Percentiles rank a stretch among this genome's conserved stretches.
Evolutionary conservation across 805 yeast species (phyloP).

Genomic region (Dipodascus geniculatus): DNA sequence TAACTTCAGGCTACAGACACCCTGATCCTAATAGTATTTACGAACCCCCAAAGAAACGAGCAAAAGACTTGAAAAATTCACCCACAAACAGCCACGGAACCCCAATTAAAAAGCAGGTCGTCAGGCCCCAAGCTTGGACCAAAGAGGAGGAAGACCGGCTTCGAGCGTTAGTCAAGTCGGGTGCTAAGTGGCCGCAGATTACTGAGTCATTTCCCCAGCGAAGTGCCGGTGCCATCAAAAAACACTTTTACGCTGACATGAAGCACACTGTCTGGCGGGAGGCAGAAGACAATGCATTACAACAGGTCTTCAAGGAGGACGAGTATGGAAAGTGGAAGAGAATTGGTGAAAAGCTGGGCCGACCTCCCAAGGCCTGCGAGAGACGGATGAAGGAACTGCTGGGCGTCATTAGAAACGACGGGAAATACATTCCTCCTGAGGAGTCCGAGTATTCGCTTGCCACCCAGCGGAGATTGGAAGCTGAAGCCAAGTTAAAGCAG

Average conservation of each 20-base stretch:
- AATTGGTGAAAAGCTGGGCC: slow-evolving; percentile 18
- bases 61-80: neutral
- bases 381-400: slow-evolving; percentile 8
- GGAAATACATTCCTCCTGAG: neutral
- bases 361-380: slow-evolving; percentile 19
- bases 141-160: slow-evolving; percentile 13
- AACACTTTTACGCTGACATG: slow-evolving; percentile 24
- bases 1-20: neutral
- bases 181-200: slow-evolving; percentile 20
- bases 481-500: neutral
- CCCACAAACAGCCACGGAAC: neutral
- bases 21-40: neutral
- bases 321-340: slow-evolving; percentile 18
- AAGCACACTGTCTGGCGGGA: slow-evolving; percentile 18
- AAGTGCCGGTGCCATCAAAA: slow-evolving; percentile 22
- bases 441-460: neutral
- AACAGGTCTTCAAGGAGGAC: slow-evolving; percentile 16
- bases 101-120: neutral
- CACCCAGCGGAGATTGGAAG: neutral
- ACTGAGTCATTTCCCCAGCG: slow-evolving; percentile 19
- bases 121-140: slow-evolving; percentile 12
- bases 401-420: neutral
- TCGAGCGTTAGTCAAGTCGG: slow-evolving; percentile 17
- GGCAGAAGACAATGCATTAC: slow-evolving; percentile 16
- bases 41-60: neutral